These are phyloP conservation scores for Coemansia sp. DNA, from an alignment of 192 early-diverging fungal genomes.

Conservation along the genomic window DNA sequence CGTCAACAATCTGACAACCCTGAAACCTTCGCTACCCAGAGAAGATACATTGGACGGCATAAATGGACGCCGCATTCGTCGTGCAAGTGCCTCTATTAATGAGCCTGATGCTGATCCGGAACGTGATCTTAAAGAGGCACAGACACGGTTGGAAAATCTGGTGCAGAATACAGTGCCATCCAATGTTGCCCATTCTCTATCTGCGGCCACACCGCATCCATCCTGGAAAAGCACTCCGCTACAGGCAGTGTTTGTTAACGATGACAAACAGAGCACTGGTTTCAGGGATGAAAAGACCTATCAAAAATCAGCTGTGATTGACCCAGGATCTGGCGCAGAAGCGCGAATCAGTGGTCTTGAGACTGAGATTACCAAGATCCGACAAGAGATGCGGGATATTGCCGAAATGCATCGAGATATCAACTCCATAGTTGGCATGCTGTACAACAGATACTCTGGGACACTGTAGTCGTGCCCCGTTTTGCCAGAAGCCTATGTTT, in stretches of 20 bases:
- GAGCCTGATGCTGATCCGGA: not conserved
- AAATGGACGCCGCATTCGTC: not conserved
- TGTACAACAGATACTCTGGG: conserved; percentile 11
- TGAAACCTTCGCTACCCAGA: not conserved
- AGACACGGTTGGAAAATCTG: not conserved
- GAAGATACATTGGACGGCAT: not conserved
- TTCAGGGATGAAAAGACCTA: not conserved
- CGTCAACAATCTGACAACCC: not conserved
- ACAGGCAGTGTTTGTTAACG: not conserved
- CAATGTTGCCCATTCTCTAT: not conserved
- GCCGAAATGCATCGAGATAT: conserved; percentile 29
- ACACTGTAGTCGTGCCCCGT: not conserved
- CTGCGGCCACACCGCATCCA: not conserved
- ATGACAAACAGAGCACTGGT: no score
- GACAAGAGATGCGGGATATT: conserved; percentile 20
- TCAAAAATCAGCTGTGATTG: not conserved
- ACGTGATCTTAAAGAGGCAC: not conserved
- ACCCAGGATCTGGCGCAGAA: not conserved
- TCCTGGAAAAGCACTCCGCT: not conserved
- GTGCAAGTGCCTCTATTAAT: not conserved
- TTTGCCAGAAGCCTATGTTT: not conserved
- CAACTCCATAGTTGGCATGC: conserved; percentile 15
- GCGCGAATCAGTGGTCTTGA: conserved; percentile 22
- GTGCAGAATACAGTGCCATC: not conserved
- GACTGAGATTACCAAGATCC: conserved; percentile 18